Conservation (phyloP, 2,329 filamentous ascomycete species). For the Thermothelomyces thermophilus region DNA sequence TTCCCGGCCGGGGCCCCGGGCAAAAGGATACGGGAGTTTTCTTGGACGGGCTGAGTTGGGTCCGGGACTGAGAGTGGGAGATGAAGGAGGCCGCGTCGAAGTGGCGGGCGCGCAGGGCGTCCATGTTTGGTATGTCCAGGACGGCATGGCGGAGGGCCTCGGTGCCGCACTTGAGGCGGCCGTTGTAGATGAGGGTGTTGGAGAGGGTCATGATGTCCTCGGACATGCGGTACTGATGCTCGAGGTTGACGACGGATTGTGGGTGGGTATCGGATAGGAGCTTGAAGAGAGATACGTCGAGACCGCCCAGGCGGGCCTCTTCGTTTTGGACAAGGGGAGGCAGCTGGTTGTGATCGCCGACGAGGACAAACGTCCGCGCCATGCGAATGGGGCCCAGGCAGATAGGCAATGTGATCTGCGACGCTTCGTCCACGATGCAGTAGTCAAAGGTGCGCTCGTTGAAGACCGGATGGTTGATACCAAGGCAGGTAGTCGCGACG, state of each 20-base stretch:
- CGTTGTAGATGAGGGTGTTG: constrained; percentile 90
- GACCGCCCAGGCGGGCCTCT: constrained; percentile 73
- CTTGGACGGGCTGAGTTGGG: not conserved
- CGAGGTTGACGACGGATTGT: constrained; percentile 78
- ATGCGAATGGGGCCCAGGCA: constrained; percentile 91
- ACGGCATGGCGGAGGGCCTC: constrained; percentile 63
- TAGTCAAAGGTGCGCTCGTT: constrained; percentile 89
- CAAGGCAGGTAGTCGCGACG: constrained; percentile 90
- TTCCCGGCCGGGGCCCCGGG: constrained; percentile 37
- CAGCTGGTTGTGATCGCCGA: constrained; percentile 94
- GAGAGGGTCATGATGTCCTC: constrained; percentile 93
- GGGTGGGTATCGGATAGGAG: constrained; percentile 85
- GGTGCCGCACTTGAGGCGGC: constrained; percentile 82
- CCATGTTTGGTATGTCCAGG: constrained; percentile 61
- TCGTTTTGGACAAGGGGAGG: constrained; percentile 92
- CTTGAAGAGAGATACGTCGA: constrained; percentile 93
- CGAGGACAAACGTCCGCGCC: constrained; percentile 86
- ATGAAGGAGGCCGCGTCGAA: constrained; percentile 45
- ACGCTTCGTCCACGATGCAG: constrained; percentile 96
- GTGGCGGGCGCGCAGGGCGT: constrained; percentile 53
- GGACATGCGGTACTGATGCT: constrained; percentile 98
- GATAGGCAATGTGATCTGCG: constrained; percentile 92
- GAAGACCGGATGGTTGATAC: constrained; percentile 84
- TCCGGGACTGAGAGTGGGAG: constrained; percentile 31
- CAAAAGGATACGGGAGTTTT: constrained; percentile 47